Conservation (phyloP, 345 rosid species). For the Geranium rotundifolium region DNA sequence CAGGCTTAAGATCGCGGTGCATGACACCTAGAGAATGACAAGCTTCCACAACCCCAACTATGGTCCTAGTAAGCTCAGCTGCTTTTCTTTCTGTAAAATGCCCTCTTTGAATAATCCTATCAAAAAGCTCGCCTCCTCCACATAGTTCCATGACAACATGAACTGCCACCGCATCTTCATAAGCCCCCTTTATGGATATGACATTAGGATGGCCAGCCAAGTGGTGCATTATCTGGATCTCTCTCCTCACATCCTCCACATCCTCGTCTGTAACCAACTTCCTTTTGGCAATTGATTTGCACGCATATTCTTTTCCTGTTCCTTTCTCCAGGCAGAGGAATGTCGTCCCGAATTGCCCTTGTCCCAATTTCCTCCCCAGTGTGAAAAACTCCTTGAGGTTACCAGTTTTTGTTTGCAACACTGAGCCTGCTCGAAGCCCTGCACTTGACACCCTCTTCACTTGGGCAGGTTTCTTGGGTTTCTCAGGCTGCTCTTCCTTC, state of each 20-base stretch:
- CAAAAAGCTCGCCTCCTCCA: constrained; percentile 82
- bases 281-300: constrained; percentile 89
- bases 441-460: constrained; percentile 60
- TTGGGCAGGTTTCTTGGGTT: constrained; percentile 39
- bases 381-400: constrained; percentile 59
- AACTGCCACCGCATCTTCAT: constrained; percentile 77
- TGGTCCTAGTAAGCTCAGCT: constrained; percentile 68
- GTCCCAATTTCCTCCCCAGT: constrained; percentile 77
- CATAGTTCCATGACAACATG: constrained; percentile 85
- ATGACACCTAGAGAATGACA: constrained; percentile 87
- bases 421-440: constrained; percentile 62
- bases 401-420: constrained; percentile 57
- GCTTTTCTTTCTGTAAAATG: constrained; percentile 84
- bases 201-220: constrained; percentile 83
- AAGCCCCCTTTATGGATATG: constrained; percentile 66
- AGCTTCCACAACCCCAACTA: constrained; percentile 77
- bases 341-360: constrained; percentile 85
- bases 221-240: constrained; percentile 89
- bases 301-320: constrained; percentile 57
- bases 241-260: constrained; percentile 81
- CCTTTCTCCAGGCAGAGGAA: constrained; percentile 60
- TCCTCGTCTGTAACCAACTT: constrained; percentile 68
- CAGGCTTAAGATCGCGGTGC: constrained; percentile 92
- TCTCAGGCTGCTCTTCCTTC: constrained; percentile 18
- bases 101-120: constrained; percentile 76